Conservation (phyloP, 805 yeast genomes). For the Yamadazyma ubonensis region DNA sequence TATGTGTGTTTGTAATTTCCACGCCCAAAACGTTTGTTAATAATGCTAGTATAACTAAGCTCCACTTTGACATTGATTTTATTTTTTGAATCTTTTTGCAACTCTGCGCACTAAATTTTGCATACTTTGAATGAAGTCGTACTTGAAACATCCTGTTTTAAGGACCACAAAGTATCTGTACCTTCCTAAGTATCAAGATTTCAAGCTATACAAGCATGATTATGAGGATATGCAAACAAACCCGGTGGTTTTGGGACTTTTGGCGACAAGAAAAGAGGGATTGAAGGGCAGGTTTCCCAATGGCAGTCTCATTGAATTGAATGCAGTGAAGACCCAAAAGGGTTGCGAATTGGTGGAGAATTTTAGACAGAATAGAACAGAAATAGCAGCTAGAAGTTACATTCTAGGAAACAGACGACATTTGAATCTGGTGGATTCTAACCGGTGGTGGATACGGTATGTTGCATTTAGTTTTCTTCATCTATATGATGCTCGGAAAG, state of each 20-base stretch:
- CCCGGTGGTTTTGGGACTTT: constrained; percentile 28
- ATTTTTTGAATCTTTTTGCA: too few relatives aligned
- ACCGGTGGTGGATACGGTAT: constrained; percentile 21
- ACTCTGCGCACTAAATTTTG: too few relatives aligned
- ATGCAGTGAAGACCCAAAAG: neutral
- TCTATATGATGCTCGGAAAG: neutral
- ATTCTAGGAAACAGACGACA: constrained; percentile 23
- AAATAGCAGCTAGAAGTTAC: constrained; percentile 22
- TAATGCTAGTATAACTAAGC: too few relatives aligned
- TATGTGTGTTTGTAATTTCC: too few relatives aligned
- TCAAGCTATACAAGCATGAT: constrained; percentile 17
- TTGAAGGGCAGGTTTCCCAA: constrained; percentile 24
- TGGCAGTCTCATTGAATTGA: constrained; percentile 22
- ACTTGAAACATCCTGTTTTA: constrained; percentile 30
- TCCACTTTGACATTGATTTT: too few relatives aligned
- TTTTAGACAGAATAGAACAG: constrained; percentile 7
- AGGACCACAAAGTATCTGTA: constrained; percentile 29
- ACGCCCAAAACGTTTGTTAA: too few relatives aligned
- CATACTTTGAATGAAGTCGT: constrained; percentile 13
- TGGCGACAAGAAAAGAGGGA: constrained; percentile 27
- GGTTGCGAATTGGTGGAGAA: constrained; percentile 6
- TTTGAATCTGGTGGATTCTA: constrained; percentile 18
- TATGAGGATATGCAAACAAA: constrained; percentile 19
- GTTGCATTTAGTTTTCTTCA: constrained; percentile 17
- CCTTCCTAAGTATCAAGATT: constrained; percentile 21